Evolutionary conservation across 805 yeast species (phyloP).

Genomic region (Candida stauntonica): DNA sequence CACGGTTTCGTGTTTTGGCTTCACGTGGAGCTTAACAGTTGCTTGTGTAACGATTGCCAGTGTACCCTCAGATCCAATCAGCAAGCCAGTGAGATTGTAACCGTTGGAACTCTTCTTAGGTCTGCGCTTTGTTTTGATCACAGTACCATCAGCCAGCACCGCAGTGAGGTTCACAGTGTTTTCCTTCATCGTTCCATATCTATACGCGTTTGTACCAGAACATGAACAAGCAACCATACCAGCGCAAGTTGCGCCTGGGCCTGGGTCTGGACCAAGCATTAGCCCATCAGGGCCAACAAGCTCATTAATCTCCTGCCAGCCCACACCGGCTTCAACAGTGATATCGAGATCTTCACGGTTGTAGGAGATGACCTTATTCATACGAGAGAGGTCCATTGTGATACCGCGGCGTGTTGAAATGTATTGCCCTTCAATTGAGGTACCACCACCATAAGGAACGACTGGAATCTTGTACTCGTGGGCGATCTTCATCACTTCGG

Average conservation of each 20-base stretch:
- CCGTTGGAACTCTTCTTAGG: slow-evolving; percentile 79
- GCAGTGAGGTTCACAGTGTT: slow-evolving; percentile 63
- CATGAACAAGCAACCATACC: slow-evolving; percentile 77
- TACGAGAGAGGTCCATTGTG: slow-evolving; percentile 50
- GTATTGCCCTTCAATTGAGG: slow-evolving; percentile 66
- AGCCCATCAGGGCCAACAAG: slow-evolving; percentile 43
- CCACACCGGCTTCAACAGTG: slow-evolving; percentile 71
- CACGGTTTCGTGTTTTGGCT: slow-evolving; percentile 60
- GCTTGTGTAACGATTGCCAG: slow-evolving; percentile 75
- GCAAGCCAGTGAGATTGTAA: slow-evolving; percentile 68
- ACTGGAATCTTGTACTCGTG: slow-evolving; percentile 53
- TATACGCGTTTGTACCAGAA: slow-evolving; percentile 73
- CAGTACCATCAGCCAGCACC: slow-evolving; percentile 75
- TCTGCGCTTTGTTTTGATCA: slow-evolving; percentile 65
- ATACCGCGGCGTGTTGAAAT: slow-evolving; percentile 58
- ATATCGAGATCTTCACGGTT: slow-evolving; percentile 66
- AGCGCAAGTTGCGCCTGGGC: slow-evolving; percentile 76
- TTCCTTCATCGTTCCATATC: slow-evolving; percentile 79
- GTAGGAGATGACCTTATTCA: slow-evolving; percentile 54
- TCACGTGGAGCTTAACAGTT: slow-evolving; percentile 62
- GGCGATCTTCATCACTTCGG: slow-evolving; percentile 49
- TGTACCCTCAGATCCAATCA: slow-evolving; percentile 77
- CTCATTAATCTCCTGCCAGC: slow-evolving; percentile 67
- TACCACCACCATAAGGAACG: slow-evolving; percentile 60
- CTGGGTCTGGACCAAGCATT: slow-evolving; percentile 72